Evolutionary conservation across 1,284 basidiomycete genomes (phyloP), one percentile per base, ranked within the genome.

Genomic region (Trametes sp.): DNA sequence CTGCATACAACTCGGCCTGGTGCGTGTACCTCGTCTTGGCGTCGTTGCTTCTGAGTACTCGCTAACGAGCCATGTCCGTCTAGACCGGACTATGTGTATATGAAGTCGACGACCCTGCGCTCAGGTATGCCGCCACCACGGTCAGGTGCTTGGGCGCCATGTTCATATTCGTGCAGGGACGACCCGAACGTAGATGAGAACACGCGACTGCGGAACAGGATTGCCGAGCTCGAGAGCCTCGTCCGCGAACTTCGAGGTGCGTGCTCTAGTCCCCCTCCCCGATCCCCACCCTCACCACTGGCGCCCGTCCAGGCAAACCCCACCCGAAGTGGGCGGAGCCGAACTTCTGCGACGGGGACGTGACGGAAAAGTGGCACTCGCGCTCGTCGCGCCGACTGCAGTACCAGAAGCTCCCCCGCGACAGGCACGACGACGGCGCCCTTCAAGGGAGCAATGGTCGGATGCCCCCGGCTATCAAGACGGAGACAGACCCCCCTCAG

Each of bases 61-160:
- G 33, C 24, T 10, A 26, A 8, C 13, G 14, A 16, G 19, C 26
- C 9, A 33, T 49, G 52, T 44, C 52, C 59, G 57, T 53, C 35
- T 65, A 94, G 90, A 96, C 94, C 23, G 94, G 94, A 42, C 88
- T 95, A 21, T 96, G 94, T 74, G 94, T 96, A 0, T 96, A 96
- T 71, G 94, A 96, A 73, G 92, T 95, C 62, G 94, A 95, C 75
- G 94, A 96, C 76, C 90, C 92, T 14, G 87, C 90, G 11, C 80
- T 93, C 56, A 84, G 90, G 92, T 93, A 70, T 70, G 85, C 77
- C 54, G 57, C 53, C 41, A 41, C 38, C 21, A 16, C 44, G 28
- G 10, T 9, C 46, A 41, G 38, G 8, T 16, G 19, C 28, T 21
- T 26, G 52, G 36, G 31, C 48, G 42, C 44, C 55, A 35, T 29